Conservation (phyloP, 2,329 filamentous ascomycete genomes). For the Neonectria neomacrospora region DNA sequence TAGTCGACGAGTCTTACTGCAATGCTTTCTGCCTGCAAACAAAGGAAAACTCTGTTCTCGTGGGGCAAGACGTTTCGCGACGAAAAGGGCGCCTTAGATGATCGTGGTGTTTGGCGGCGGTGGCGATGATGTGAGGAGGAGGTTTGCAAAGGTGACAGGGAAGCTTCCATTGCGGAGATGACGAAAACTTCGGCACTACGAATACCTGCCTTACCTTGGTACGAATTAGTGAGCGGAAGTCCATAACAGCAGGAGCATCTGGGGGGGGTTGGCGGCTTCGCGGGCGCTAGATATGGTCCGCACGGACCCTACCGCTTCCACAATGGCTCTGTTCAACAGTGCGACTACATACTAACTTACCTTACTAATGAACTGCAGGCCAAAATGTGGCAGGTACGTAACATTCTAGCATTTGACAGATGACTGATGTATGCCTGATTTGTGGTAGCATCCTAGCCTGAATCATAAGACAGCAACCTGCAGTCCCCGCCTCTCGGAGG, state of each 20-base stretch:
- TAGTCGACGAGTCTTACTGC: neutral
- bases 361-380: neutral
- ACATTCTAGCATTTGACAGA: slow-evolving; percentile 11
- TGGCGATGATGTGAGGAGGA: slow-evolving; percentile 41
- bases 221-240: slow-evolving; percentile 16
- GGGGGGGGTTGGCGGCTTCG: slow-evolving; percentile 1
- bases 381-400: slow-evolving; percentile 8
- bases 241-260: slow-evolving; percentile 14
- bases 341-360: neutral
- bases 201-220: slow-evolving; percentile 14
- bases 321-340: neutral
- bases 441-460: slow-evolving; percentile 19
- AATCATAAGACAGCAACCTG: slow-evolving; percentile 16
- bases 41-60: neutral
- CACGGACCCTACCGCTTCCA: neutral
- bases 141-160: slow-evolving; percentile 25
- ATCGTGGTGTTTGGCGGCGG: slow-evolving; percentile 6
- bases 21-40: slow-evolving; percentile 7
- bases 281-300: neutral
- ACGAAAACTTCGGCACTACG: slow-evolving; percentile 22
- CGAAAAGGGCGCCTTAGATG: neutral
- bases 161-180: slow-evolving; percentile 20
- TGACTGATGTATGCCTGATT: slow-evolving; percentile 22
- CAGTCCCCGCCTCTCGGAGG: slow-evolving; percentile 1
- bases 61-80: slow-evolving; percentile 6